Conservation (phyloP, 768 basidiomycete species). For the Rhizopogon roseolus region DNA sequence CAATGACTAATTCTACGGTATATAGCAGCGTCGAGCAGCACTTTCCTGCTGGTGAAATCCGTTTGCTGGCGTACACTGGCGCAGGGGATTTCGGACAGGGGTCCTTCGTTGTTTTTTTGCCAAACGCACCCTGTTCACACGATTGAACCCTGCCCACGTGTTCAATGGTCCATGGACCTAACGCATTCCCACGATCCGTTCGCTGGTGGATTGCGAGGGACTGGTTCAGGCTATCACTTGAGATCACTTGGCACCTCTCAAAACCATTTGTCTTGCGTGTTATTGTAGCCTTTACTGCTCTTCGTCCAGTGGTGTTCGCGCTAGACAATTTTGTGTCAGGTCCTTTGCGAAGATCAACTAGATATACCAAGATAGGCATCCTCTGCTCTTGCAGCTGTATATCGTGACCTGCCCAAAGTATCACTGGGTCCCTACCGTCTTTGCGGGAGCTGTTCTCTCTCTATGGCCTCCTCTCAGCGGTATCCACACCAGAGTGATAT, state of each 20-base stretch:
- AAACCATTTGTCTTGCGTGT: too few species aligned
- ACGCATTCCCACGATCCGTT: background rate
- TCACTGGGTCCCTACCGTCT: background rate
- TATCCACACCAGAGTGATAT: background rate
- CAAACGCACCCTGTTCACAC: constrained; percentile 2
- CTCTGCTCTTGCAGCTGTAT: constrained; percentile 9
- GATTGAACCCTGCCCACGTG: constrained; percentile 2
- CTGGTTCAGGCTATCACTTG: too few species aligned
- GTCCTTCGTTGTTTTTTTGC: constrained; percentile 4
- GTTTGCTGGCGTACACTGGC: background rate
- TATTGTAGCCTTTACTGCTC: background rate
- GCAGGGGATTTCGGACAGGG: constrained; percentile 3
- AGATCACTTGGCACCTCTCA: too few species aligned
- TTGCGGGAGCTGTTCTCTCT: constrained; percentile 3
- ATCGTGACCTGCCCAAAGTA: background rate
- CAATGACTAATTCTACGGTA: background rate
- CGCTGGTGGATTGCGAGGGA: too few species aligned
- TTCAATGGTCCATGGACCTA: constrained; percentile 1
- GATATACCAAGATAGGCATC: constrained; percentile 18
- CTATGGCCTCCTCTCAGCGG: background rate
- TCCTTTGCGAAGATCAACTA: background rate
- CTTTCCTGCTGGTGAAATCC: background rate
- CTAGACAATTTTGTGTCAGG: background rate
- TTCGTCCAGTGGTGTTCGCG: background rate
- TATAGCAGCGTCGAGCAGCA: background rate